Base-by-base conservation (phyloP, 2,329 filamentous ascomycete species). In the Elsinoe necatrix region DNA sequence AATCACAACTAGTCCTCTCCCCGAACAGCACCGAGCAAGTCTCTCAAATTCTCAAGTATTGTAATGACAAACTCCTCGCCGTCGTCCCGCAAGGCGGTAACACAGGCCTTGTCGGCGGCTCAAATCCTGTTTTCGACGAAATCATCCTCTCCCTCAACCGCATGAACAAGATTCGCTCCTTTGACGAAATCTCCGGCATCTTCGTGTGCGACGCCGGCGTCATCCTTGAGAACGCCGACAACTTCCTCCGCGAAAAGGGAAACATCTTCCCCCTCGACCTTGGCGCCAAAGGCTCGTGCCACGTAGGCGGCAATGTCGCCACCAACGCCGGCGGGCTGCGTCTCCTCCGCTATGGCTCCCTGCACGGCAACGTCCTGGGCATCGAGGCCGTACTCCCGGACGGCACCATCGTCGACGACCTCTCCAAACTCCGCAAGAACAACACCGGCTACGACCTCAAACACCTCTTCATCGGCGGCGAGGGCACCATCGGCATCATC, bases 391-490 rank as follows among this genome's bases (percentile, higher is more conserved):
- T 98, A 7, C 77, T 98, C 39, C 89, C 93, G 0, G 89, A 98
- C 68, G 93, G 93, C 55, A 96, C 90, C 5, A 81, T 98, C 63
- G 79, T 98, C 45, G 84, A 97, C 65, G 90, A 96, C 65, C 82
- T 98, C 29, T 86, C 83, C 63, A 91, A 82, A 59, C 77, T 98
- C 58, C 84, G 93, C 63, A 98, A 98, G 78, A 97, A 98, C 78
- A 98, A 98, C 75, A 98, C 93, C 1, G 93, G 93, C 25, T 98
- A 97, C 72, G 95, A 98, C 69, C 73, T 96, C 57, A 96, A 96
- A 77, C 92, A 96, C 72, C 80, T 96, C 34, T 96, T 98, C 70
- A 95, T 98, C 65, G 93, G 93, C 45, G 88, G 85, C 29, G 93
- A 98, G 72, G 93, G 93, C 21, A 97, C 93, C 4, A 86, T 97